phyloP scores from a whole-genome alignment of 495 filamentous ascomycete genomes.

The Aspergillus bertholletiae region DNA sequence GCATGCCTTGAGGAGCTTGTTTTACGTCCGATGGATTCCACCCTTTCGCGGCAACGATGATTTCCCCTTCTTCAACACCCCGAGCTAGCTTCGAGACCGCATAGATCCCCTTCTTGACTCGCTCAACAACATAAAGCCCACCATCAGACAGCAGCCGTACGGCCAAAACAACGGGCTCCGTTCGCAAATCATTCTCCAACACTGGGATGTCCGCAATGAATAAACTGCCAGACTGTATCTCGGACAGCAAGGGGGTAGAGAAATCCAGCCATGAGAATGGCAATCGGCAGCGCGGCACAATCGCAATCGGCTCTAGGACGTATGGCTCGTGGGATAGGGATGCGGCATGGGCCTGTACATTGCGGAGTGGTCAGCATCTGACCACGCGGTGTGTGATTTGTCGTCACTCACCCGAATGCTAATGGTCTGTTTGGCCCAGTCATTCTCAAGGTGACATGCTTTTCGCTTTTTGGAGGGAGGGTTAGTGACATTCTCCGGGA shows the following conservation, averaged over 20 bases:
- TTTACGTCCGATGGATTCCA: conserved; percentile 34
- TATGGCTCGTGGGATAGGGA: conserved; percentile 55
- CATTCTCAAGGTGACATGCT: conserved; percentile 16
- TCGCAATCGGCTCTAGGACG: conserved; percentile 55
- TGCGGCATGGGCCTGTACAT: conserved; percentile 53
- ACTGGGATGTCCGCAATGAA: conserved; percentile 61
- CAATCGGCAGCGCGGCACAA: conserved; percentile 57
- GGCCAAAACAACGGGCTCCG: conserved; percentile 54
- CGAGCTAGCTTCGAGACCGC: conserved; percentile 65
- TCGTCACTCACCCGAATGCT: conserved; percentile 29
- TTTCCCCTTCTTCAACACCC: conserved; percentile 52
- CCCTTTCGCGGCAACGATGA: conserved; percentile 32
- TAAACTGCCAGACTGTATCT: conserved; percentile 47
- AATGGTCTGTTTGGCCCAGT: conserved; percentile 25
- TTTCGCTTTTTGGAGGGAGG: conserved; percentile 37
- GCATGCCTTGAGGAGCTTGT: conserved; percentile 31
- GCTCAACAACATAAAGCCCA: conserved; percentile 67
- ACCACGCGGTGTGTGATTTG: too few relatives aligned
- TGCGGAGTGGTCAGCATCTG: conserved; percentile 1
- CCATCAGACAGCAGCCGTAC: conserved; percentile 57
- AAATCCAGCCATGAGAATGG: conserved; percentile 61
- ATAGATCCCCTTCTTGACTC: conserved; percentile 63
- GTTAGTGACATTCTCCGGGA: conserved; percentile 22
- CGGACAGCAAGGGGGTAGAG: conserved; percentile 46
- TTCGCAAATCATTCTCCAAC: conserved; percentile 51